phyloP scores from a whole-genome alignment of 1,284 basidiomycete genomes.

The Fomitopsis pinicola region DNA sequence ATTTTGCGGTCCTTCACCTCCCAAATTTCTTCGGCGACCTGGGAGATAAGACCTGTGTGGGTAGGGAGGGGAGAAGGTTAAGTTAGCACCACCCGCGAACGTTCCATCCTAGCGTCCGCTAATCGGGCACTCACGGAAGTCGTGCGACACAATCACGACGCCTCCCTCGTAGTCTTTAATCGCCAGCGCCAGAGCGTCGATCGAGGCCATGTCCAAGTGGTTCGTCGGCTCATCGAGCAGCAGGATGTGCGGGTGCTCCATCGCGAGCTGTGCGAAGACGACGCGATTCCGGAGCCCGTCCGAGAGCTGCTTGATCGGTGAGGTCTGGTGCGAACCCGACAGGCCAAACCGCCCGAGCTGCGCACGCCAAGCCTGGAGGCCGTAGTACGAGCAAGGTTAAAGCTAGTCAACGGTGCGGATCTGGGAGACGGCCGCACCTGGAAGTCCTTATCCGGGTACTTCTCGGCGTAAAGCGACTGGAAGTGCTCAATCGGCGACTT shows the following conservation, averaged over 20 bases:
- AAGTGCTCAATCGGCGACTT: conserved; percentile 94
- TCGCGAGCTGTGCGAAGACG: conserved; percentile 88
- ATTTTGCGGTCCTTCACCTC: conserved; percentile 96
- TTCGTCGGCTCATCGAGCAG: conserved; percentile 89
- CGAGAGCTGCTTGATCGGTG: conserved; percentile 90
- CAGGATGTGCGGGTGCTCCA: conserved; percentile 92
- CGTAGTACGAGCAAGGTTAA: neutral
- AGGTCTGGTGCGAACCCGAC: conserved; percentile 89
- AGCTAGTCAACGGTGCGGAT: conserved; percentile 3
- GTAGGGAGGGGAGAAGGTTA: neutral
- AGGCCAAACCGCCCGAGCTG: conserved; percentile 97
- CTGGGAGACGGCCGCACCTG: conserved; percentile 35
- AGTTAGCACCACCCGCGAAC: neutral
- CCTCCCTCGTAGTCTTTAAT: conserved; percentile 98
- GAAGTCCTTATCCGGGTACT: conserved; percentile 93
- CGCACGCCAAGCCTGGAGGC: conserved; percentile 80
- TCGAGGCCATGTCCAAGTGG: conserved; percentile 94
- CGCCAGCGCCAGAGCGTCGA: conserved; percentile 90
- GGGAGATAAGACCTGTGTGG: conserved; percentile 76
- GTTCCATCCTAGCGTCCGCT: neutral
- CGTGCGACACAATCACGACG: conserved; percentile 96
- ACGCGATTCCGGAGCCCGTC: conserved; percentile 95
- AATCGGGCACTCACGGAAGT: conserved; percentile 70
- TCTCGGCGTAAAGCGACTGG: conserved; percentile 73
- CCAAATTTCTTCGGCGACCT: conserved; percentile 97